Base-by-base conservation (phyloP, 495 filamentous ascomycete genomes). In the Penicillium waksmanii region DNA sequence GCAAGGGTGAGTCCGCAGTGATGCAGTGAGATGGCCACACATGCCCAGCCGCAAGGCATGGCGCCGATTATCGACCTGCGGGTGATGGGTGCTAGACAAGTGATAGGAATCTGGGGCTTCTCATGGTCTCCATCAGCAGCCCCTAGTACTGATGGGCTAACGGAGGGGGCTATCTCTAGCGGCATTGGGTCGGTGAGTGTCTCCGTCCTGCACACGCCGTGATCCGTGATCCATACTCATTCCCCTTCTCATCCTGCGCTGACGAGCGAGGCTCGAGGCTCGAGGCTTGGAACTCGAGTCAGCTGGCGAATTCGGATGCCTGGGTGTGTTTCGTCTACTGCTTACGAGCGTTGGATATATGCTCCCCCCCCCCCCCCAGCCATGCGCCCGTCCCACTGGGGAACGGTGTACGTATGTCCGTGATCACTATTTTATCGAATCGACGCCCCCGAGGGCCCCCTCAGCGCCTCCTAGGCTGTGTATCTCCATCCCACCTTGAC, bases 1-100 rank as follows among this genome's bases (percentile, higher is more conserved):
- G 46, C 61, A 59, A 57, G 63, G 61, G 57, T 56, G 49, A 59
- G 33, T 36, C 36, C 44, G 44, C 62, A 53, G 51, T 27, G 51
- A 55, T 62, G 66, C 66, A 64, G 63, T 66, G 53, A 68, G 66
- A 64, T 64, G 61, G 56, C 57, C 66, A 67, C 55, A 23, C 27
- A 44, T 17, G n/a, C 34, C 46, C 51, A 38, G 19, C 34, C 48
- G 33, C 17, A 49, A 46, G 40, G 31, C 25, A 35, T 48, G 17
- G 34, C 18, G 46, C 38, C 21, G 50, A 53, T 47, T 49, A 60
- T 60, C 52, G 35, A 60, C 46, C 46, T 48, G 46, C 46, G n/a
- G 21, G 23, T 48, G 23, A 27, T 48, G 46, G 46, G 19, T 27
- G 23, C 25, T 27, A 18, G 21, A 48, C 11, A 9, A 44, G 42